A percentile compares a stretch with the other conserved stretches of the same genome.
phyloP scores from a whole-genome alignment of 495 filamentous ascomycete genomes.

The Trichoderma gamsii region DNA sequence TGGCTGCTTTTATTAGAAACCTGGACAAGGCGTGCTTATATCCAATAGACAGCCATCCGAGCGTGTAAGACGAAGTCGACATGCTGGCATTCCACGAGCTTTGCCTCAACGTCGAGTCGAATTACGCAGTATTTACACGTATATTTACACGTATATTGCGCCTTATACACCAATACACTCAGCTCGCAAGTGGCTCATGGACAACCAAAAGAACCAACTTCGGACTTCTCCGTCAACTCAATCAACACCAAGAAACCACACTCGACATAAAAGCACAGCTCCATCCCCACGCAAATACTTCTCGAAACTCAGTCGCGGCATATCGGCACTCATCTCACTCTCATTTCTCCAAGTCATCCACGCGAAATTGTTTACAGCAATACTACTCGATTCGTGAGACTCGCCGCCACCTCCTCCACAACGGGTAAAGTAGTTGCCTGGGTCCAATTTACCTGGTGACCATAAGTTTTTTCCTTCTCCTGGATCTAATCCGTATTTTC shows the following conservation, averaged over 20 bases:
- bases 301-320: neutral
- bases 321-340: neutral
- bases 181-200: no score
- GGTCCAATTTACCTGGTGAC: neutral
- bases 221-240: neutral
- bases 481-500: neutral
- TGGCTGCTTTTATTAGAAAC: no score
- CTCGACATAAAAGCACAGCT: neutral
- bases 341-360: neutral
- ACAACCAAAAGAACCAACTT: neutral
- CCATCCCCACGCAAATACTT: neutral
- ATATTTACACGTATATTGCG: no score
- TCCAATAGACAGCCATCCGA: no score
- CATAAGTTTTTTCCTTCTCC: neutral
- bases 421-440: neutral
- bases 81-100: no score
- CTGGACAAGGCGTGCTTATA: no score
- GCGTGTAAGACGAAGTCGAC: no score
- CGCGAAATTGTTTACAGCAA: neutral
- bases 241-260: neutral
- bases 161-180: no score
- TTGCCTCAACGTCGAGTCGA: no score
- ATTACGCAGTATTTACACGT: no score
- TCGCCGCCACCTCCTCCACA: neutral
- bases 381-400: neutral